Percentiles rank a stretch among this genome's conserved stretches.
These are phyloP conservation scores for Rhododendron ovatum DNA, from an alignment of 148 eudicot species.

Conservation along the genomic window DNA sequence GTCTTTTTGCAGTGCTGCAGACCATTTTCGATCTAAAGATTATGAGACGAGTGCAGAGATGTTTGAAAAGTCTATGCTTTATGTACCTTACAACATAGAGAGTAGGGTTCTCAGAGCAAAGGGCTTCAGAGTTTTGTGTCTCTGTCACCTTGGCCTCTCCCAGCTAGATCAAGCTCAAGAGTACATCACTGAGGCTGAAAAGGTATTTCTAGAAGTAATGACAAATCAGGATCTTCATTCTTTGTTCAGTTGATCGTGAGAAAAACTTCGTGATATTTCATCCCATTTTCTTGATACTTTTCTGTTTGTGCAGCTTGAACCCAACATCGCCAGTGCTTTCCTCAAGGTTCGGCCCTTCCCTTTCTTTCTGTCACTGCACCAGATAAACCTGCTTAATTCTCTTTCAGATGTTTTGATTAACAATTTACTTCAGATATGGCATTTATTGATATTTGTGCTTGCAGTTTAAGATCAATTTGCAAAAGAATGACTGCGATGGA, in stretches of 20 bases:
- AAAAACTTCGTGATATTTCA: not conserved
- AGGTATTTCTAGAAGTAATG: constrained; percentile 33
- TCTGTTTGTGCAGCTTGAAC: constrained; percentile 70
- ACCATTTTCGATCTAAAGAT: constrained; percentile 77
- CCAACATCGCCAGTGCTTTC: constrained; percentile 73
- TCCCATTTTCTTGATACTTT: constrained; percentile 20
- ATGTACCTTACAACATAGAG: constrained; percentile 69
- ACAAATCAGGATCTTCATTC: not conserved
- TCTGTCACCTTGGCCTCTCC: constrained; percentile 80
- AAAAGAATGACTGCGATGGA: constrained; percentile 58
- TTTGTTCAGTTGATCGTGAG: not conserved
- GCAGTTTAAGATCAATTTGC: constrained; percentile 88
- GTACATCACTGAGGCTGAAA: constrained; percentile 90
- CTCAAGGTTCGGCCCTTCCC: constrained; percentile 56
- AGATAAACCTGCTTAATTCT: not conserved
- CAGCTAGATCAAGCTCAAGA: constrained; percentile 95
- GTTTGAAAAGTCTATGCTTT: constrained; percentile 88
- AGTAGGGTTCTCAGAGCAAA: constrained; percentile 80
- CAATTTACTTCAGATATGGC: not conserved
- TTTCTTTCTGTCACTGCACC: not conserved
- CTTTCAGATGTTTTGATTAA: not conserved
- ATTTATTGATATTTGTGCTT: constrained; percentile 22
- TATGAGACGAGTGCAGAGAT: constrained; percentile 69
- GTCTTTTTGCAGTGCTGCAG: constrained; percentile 64
- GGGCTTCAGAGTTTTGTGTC: constrained; percentile 85